Evolutionary conservation across 164 flowering plant genomes (phyloP).

Genomic region (Tetracentron sinense): DNA sequence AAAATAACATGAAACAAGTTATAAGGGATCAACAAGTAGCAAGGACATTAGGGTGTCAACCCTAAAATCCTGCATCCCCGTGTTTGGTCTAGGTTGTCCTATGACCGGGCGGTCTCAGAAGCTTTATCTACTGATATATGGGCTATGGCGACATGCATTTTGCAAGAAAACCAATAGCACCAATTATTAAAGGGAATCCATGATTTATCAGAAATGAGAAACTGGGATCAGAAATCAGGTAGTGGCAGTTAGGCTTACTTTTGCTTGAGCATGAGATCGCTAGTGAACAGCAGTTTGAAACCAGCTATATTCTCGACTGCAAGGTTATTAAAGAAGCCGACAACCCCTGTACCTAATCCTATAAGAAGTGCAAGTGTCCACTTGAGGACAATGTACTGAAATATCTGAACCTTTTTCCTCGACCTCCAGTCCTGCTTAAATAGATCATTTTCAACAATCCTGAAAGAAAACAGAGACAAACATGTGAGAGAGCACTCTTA

Average conservation of each 20-base stretch:
- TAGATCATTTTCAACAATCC: conserved; percentile 83
- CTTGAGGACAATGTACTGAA: conserved; percentile 75
- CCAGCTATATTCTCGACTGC: conserved; percentile 94
- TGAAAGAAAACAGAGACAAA: conserved; percentile 17
- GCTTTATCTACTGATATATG: too few relatives aligned
- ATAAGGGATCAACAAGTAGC: too few relatives aligned
- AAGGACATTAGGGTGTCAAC: too few relatives aligned
- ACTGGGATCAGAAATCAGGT: neutral
- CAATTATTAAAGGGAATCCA: neutral
- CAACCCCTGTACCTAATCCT: conserved; percentile 61
- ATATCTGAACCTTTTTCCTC: conserved; percentile 65
- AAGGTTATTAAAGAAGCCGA: conserved; percentile 74
- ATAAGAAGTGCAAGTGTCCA: conserved; percentile 86
- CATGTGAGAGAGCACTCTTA: neutral
- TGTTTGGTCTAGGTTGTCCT: too few relatives aligned
- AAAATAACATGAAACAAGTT: too few relatives aligned
- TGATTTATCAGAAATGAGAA: neutral
- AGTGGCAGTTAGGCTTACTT: conserved; percentile 40
- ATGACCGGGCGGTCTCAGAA: too few relatives aligned
- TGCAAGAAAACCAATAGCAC: neutral
- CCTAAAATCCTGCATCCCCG: too few relatives aligned
- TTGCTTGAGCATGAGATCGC: conserved; percentile 56
- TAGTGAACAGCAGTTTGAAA: conserved; percentile 62
- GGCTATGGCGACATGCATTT: too few relatives aligned
- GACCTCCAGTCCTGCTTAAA: conserved; percentile 96